These are phyloP conservation scores for Aspergillus udagawae DNA, from an alignment of 2,329 filamentous ascomycete species.

Conservation along the genomic window DNA sequence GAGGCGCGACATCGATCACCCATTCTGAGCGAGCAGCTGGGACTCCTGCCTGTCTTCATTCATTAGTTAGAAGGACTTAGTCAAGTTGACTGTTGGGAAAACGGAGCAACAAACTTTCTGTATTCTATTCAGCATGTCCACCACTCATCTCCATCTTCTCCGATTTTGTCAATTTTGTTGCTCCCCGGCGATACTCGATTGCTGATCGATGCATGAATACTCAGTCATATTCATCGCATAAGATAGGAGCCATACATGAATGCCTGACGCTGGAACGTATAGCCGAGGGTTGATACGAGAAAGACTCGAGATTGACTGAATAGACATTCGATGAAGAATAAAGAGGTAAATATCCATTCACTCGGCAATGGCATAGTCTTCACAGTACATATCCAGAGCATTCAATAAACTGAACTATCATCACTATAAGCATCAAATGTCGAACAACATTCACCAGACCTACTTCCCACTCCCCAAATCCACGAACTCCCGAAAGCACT, in stretches of 20 bases:
- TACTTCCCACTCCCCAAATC: background rate
- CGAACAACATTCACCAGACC: background rate
- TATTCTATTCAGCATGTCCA: too few species aligned
- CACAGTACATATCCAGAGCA: background rate
- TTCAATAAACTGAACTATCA: background rate
- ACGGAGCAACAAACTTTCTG: too few species aligned
- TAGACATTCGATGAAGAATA: background rate
- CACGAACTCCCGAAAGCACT: slow-evolving; percentile 31
- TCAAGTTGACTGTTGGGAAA: too few species aligned
- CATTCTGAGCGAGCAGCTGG: too few species aligned
- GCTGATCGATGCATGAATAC: background rate
- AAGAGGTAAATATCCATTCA: background rate
- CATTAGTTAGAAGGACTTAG: too few species aligned
- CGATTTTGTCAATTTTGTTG: background rate
- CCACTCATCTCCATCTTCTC: background rate
- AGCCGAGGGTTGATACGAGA: too few species aligned
- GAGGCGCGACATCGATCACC: too few species aligned
- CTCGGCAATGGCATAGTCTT: background rate
- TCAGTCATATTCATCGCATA: background rate
- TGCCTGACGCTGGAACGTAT: background rate
- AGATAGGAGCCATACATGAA: background rate
- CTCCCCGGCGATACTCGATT: background rate
- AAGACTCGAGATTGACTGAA: too few species aligned
- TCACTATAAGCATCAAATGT: background rate
- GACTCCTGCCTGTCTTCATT: too few species aligned